Conservation (phyloP, 2,329 filamentous ascomycete genomes). For the Fusarium zealandicum region DNA sequence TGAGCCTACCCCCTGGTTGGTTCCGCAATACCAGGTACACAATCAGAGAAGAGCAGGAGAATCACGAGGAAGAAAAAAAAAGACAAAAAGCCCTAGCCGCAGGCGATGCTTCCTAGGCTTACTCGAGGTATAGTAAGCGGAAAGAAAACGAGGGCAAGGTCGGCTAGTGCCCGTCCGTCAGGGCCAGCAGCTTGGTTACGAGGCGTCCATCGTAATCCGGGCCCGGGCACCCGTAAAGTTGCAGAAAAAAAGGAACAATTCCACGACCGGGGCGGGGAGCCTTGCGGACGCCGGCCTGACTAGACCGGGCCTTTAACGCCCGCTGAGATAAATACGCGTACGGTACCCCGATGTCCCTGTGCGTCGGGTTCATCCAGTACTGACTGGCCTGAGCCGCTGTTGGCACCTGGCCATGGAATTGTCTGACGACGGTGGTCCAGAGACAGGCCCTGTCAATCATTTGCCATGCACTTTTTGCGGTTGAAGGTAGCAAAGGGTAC, state of each 20-base stretch:
- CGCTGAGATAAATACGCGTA: conserved; percentile 12
- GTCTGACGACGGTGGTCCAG: conserved; percentile 25
- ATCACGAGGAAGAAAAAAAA: conserved; percentile 23
- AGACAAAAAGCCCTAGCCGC: conserved; percentile 11
- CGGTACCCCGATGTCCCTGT: conserved; percentile 14
- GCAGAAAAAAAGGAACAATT: conserved; percentile 43
- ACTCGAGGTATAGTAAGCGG: conserved; percentile 14
- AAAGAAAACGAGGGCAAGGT: conserved; percentile 17
- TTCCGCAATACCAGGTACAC: conserved; percentile 4
- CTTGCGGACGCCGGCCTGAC: not conserved
- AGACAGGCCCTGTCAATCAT: conserved; percentile 31
- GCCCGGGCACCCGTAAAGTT: conserved; percentile 27
- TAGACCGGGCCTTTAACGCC: conserved; percentile 14
- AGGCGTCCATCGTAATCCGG: conserved; percentile 20
- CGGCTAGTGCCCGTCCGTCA: conserved; percentile 25
- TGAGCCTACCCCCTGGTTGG: conserved; percentile 6
- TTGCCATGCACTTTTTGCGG: conserved; percentile 24
- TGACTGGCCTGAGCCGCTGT: conserved; percentile 23
- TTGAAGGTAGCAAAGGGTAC: conserved; percentile 11
- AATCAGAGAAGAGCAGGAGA: conserved; percentile 8
- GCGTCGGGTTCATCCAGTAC: no score
- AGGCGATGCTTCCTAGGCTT: conserved; percentile 14
- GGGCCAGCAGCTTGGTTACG: conserved; percentile 15
- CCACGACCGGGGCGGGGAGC: conserved; percentile 38
- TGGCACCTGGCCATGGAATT: conserved; percentile 36